These are phyloP conservation scores for Globisporangium iwayamae DNA, from an alignment of 352 stramenopile species.

Conservation along the genomic window DNA sequence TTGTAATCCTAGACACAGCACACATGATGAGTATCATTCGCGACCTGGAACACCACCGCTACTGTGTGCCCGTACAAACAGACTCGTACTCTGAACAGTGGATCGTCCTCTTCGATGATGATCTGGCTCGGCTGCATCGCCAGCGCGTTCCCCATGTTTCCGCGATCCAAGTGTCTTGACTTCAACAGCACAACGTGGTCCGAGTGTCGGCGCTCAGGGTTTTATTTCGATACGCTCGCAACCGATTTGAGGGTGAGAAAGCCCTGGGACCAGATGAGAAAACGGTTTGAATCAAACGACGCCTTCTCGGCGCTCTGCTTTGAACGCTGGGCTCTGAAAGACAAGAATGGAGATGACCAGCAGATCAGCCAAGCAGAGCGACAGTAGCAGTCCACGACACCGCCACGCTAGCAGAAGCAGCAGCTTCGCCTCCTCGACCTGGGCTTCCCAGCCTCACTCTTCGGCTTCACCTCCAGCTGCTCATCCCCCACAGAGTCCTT, in stretches of 20 bases:
- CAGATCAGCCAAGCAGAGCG: not conserved
- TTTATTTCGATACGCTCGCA: too few species aligned
- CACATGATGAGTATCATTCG: not conserved
- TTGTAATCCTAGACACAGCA: conserved; percentile 28
- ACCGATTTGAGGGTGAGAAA: not conserved
- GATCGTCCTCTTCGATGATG: conserved; percentile 46
- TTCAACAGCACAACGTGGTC: not conserved
- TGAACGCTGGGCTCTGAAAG: not conserved
- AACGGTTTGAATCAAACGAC: not conserved
- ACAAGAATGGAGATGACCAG: conserved; percentile 1
- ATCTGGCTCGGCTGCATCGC: conserved; percentile 29
- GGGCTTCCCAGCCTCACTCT: not conserved
- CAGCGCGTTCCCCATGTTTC: conserved; percentile 42
- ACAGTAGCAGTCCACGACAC: not conserved
- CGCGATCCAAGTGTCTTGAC: not conserved
- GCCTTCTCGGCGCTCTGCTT: not conserved
- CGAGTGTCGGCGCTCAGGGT: not conserved
- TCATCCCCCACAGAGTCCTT: not conserved
- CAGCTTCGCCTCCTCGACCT: not conserved
- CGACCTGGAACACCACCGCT: not conserved
- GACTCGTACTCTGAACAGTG: conserved; percentile 29
- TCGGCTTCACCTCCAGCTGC: not conserved
- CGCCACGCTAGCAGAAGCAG: not conserved
- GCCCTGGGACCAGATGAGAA: not conserved
- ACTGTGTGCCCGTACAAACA: not conserved